Base-by-base conservation (phyloP, 2,329 filamentous ascomycete species). In the Trichoderma cornu-damae region DNA sequence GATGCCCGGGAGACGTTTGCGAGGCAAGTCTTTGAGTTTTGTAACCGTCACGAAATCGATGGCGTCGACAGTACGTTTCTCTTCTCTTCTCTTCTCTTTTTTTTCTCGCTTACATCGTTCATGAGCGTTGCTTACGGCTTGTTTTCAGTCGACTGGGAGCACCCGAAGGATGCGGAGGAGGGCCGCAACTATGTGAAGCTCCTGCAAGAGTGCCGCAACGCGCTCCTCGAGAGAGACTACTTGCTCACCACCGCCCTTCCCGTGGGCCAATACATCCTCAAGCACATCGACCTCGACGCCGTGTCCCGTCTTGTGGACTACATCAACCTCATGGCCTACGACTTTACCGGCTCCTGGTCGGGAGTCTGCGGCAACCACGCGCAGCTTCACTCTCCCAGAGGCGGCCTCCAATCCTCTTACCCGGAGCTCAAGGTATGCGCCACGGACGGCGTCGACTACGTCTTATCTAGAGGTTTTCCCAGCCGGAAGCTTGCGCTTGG, bases 251-350 rank as follows among this genome's bases (percentile, higher is more conserved):
- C 83, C 1, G 84, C 84, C 7, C 77, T 88, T 1, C 83, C 85
- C 2, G 81, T 80, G 1, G 83, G 82, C 1, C 75, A 83, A 64
- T 87, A 83, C 76, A 81, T 79, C 12, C 74, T 88, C 18, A 75
- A 75, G 60, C 74, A 86, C 65, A 83, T 88, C 65, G 76, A 86
- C 61, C 71, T 87, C 3, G 63, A 64, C 2, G 71, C 75, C 9
- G 79, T 81, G 1, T 74, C 78, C 1, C 62, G 73, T 3, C 71
- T 81, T 35, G 75, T 88, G 44, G 83, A 88, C 67, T 75, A 81
- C 64, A 72, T 88, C 60, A 87, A 88, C 64, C 73, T 88, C 43
- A 88, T 88, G 86, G 77, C 79, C 11, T 88, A 88, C 66, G 85
- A 88, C 67, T 87, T 87, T 62, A 77, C 79, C 0, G 85, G 85